These are phyloP conservation scores for Lasiodiplodia citricola DNA, from an alignment of 2,329 filamentous ascomycete genomes.

Conservation along the genomic window DNA sequence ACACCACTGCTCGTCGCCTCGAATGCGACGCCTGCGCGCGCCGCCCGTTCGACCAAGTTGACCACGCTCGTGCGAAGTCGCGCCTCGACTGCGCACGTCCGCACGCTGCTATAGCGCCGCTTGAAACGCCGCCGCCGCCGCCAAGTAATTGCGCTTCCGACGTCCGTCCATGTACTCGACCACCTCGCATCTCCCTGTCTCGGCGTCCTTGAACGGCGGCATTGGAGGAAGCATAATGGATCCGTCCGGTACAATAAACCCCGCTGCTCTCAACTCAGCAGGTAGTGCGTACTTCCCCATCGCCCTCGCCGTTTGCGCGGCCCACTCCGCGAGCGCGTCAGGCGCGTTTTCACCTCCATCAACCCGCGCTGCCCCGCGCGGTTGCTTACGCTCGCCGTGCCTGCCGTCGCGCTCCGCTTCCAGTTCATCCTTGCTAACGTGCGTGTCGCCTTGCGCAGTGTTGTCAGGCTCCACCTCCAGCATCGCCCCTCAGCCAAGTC, in stretches of 20 bases:
- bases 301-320: conserved; percentile 3
- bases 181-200: conserved; percentile 42
- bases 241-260: conserved; percentile 48
- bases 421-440: conserved; percentile 5
- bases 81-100: conserved; percentile 11
- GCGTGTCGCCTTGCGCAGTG: conserved; percentile 32
- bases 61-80: neutral
- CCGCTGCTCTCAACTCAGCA: conserved; percentile 44
- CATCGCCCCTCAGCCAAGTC: conserved; percentile 41
- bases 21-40: conserved; percentile 20
- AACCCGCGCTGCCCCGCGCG: conserved; percentile 2
- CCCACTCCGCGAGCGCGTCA: conserved; percentile 20
- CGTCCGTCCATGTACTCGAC: conserved; percentile 43
- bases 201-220: conserved; percentile 46
- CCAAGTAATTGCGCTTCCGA: conserved; percentile 23
- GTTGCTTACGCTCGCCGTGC: conserved; percentile 8
- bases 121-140: conserved; percentile 25
- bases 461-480: conserved; percentile 39
- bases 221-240: conserved; percentile 49
- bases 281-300: conserved; percentile 36
- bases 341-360: conserved; percentile 10
- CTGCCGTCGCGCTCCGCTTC: neutral
- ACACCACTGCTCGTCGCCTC: neutral
- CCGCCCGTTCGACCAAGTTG: neutral
- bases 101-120: conserved; percentile 21